These are phyloP conservation scores for Epichloe aotearoae DNA, from an alignment of 2,329 filamentous ascomycete species.

Conservation along the genomic window DNA sequence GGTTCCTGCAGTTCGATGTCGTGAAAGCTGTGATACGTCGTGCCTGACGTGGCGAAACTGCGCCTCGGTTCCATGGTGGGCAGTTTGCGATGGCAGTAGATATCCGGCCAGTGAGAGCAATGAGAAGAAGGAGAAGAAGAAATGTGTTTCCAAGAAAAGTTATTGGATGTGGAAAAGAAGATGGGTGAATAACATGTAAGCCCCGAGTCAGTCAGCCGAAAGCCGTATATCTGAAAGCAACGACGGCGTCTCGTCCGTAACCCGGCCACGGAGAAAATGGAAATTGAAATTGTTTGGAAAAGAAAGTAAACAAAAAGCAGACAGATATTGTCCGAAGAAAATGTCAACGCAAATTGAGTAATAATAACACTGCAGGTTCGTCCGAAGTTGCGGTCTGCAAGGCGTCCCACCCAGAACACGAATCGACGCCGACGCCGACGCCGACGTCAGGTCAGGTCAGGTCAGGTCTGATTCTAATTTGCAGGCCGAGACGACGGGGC, in stretches of 20 bases:
- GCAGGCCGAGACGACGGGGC: not conserved
- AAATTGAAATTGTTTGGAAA: too few species aligned
- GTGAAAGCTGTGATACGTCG: slow-evolving; percentile 42
- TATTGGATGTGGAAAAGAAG: not conserved
- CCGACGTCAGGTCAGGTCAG: too few species aligned
- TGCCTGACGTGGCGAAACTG: slow-evolving; percentile 32
- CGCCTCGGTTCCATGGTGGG: slow-evolving; percentile 8
- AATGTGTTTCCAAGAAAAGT: not conserved
- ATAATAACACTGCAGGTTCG: not conserved
- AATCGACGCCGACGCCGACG: too few species aligned
- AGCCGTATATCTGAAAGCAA: not conserved
- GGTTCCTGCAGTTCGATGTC: slow-evolving; percentile 35
- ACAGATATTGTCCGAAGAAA: not conserved
- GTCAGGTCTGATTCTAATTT: too few species aligned
- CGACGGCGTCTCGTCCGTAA: not conserved
- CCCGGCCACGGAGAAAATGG: not conserved
- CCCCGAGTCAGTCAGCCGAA: not conserved
- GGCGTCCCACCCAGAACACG: not conserved
- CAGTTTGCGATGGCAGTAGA: too few species aligned
- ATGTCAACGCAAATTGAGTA: not conserved
- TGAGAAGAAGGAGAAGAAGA: not conserved
- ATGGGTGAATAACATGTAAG: not conserved
- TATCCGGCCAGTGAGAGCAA: not conserved
- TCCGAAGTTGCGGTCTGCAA: slow-evolving; percentile 5
- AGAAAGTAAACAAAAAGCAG: not conserved